These are phyloP conservation scores for Fusarium sp. DNA, from an alignment of 2,329 filamentous ascomycete genomes.

Conservation along the genomic window DNA sequence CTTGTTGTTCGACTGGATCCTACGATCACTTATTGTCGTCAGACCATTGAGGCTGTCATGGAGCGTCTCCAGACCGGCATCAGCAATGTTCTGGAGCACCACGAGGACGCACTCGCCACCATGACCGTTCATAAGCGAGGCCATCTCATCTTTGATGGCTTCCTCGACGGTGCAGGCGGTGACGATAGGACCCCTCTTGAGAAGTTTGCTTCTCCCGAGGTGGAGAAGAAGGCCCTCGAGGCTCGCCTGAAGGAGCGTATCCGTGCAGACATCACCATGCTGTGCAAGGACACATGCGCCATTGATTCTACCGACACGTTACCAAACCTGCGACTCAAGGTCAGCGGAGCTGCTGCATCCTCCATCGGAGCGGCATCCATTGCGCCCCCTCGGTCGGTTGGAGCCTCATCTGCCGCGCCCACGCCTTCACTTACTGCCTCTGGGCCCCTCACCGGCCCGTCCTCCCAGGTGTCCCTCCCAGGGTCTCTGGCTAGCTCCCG, in stretches of 20 bases:
- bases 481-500: slow-evolving; percentile 43
- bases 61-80: slow-evolving; percentile 68
- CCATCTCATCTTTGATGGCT: slow-evolving; percentile 60
- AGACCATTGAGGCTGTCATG: slow-evolving; percentile 64
- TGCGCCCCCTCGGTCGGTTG: slow-evolving; percentile 26
- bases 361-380: slow-evolving; percentile 18
- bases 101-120: slow-evolving; percentile 61
- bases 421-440: slow-evolving; percentile 34
- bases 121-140: slow-evolving; percentile 68
- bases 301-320: slow-evolving; percentile 54
- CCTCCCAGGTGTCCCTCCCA: slow-evolving; percentile 40
- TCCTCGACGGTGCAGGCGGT: slow-evolving; percentile 52
- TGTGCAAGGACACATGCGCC: slow-evolving; percentile 68
- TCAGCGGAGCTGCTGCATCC: slow-evolving; percentile 38
- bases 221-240: slow-evolving; percentile 58
- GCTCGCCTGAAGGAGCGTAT: slow-evolving; percentile 62
- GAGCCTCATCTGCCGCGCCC: slow-evolving; percentile 28
- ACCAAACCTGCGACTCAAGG: slow-evolving; percentile 48
- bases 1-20: slow-evolving; percentile 62
- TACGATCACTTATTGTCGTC: slow-evolving; percentile 59
- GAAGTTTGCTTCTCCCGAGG: slow-evolving; percentile 52
- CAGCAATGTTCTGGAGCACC: slow-evolving; percentile 63
- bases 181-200: slow-evolving; percentile 52
- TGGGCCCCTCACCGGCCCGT: slow-evolving; percentile 25
- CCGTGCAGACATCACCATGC: slow-evolving; percentile 63